Conservation (phyloP, 164 flowering plant species). For the Vitis cinerea region DNA sequence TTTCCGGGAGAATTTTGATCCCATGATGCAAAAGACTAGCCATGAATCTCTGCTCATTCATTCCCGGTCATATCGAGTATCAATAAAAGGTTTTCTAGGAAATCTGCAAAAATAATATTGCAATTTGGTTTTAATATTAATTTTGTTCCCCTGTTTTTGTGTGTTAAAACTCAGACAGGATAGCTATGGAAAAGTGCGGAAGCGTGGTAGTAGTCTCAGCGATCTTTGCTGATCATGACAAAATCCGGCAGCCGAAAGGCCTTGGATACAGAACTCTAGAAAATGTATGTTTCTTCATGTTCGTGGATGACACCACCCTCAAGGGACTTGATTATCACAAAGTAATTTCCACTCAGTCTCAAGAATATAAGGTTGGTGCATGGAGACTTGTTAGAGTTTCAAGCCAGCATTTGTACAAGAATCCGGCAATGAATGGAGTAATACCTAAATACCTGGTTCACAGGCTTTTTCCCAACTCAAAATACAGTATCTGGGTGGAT, state of each 20-base stretch:
- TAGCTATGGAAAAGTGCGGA: constrained; percentile 69
- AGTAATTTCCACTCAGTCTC: constrained; percentile 32
- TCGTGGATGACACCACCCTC: constrained; percentile 70
- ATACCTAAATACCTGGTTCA: constrained; percentile 84
- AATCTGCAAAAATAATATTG: neutral
- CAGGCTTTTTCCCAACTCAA: constrained; percentile 79
- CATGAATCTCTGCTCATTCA: too few species aligned
- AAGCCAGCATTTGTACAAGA: constrained; percentile 46
- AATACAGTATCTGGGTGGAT: constrained; percentile 88
- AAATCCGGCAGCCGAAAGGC: constrained; percentile 84
- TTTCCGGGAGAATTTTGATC: neutral
- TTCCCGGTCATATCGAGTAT: too few species aligned
- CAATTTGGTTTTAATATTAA: neutral
- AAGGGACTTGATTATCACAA: constrained; percentile 48
- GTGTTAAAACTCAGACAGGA: constrained; percentile 41
- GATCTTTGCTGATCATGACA: constrained; percentile 84
- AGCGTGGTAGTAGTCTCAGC: constrained; percentile 86
- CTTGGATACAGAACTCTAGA: constrained; percentile 66
- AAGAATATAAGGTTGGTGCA: constrained; percentile 46
- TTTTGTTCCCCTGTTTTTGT: neutral
- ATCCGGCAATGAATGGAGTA: constrained; percentile 87
- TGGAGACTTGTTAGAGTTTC: constrained; percentile 70
- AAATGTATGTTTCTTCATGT: constrained; percentile 82
- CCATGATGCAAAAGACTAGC: too few species aligned
- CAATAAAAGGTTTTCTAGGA: too few species aligned